These are phyloP conservation scores for Oryza officinalis DNA, from an alignment of 176 grass and related monocot genomes.

Conservation along the genomic window DNA sequence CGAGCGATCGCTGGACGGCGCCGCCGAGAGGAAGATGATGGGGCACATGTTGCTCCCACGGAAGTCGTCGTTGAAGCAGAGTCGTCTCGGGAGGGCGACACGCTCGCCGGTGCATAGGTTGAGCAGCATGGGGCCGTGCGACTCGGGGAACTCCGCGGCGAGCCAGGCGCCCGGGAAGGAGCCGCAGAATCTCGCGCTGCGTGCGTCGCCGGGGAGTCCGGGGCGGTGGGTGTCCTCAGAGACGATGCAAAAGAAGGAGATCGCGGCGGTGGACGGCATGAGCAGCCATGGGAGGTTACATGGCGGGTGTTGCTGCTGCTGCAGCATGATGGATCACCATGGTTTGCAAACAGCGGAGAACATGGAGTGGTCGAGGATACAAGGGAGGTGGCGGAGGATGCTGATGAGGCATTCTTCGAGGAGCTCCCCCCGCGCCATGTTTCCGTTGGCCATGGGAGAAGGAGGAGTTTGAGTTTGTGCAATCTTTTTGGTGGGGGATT, in stretches of 20 bases:
- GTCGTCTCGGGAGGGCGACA: neutral
- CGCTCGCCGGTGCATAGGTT: neutral
- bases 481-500: too few relatives aligned
- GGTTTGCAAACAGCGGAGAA: neutral
- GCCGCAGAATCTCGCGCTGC: too few relatives aligned
- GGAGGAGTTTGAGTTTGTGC: too few relatives aligned
- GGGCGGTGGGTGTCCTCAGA: neutral
- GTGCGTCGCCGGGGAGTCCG: too few relatives aligned
- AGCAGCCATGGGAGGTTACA: constrained; percentile 7
- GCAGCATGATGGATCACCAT: neutral
- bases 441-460: neutral
- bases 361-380: neutral
- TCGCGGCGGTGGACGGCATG: neutral
- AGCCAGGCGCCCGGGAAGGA: too few relatives aligned
- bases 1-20: neutral
- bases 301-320: neutral
- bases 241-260: constrained; percentile 4
- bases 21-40: neutral
- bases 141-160: too few relatives aligned
- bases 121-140: neutral
- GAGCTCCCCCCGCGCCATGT: neutral
- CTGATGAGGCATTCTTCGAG: neutral
- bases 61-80: too few relatives aligned
- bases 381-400: neutral
- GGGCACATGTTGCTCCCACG: too few relatives aligned